Base-by-base conservation (phyloP, 2,329 filamentous ascomycete species). In the Septoria petroselini region DNA sequence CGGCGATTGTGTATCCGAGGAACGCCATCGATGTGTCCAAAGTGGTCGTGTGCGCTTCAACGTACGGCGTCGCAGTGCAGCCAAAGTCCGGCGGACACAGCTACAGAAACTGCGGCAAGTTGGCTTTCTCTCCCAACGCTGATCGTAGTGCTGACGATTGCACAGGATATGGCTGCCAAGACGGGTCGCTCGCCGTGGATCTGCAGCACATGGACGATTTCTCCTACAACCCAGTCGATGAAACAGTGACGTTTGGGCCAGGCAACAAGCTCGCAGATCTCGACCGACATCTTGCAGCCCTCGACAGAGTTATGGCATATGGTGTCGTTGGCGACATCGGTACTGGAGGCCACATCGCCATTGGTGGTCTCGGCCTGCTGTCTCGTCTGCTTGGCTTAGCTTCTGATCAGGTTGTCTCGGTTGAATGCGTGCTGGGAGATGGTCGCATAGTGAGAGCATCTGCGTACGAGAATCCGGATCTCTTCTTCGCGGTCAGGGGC, bases 371-470 rank as follows among this genome's bases (percentile, higher is more conserved):
- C 15, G 59, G 59, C 1, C 75, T 76, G 64, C 65, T 83, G n/a
- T 75, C 71, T 21, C 75, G 78, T 1, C 68, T 69, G 17, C 69
- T 80, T 47, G 83, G 82, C 0, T 67, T 83, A 8, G 71, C 71
- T 0, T 73, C 77, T 33, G 77, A 79, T 61, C 71, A 73, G 50
- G 67, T 80, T 8, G 68, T 63, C 0, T 64, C 66, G 1, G 69
- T 62, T 3, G 63, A 64, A 8, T 61, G 73, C 0, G 71, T 74
- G 1, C 63, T 73, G 6, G 71, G 70, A 0, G 60, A 71, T 45
- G 72, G 71, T 0, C 54, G 52, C 5, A 58, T 71, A 17, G 63
- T 71, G 6, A 67, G 51, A 2, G 67, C 68, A 0, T 76, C 73
- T 0, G 64, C 54, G 1, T 48, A 44, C 9, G 41, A 54, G 8